phyloP scores from a whole-genome alignment of 1,139 yeast genomes.

The Debaryomyces sp. region DNA sequence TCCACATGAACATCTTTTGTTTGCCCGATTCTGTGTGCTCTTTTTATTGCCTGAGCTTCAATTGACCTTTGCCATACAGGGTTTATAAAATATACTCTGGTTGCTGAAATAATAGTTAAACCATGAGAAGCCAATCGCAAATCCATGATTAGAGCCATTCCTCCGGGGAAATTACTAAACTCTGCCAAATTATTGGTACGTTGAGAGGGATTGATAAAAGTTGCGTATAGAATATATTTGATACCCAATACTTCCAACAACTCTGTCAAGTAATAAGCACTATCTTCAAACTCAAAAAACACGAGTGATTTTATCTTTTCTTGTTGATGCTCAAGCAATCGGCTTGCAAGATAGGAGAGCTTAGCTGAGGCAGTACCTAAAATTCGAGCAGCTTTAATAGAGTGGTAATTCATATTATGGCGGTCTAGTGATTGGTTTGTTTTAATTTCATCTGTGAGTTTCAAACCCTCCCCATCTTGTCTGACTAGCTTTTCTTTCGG shows the following conservation, averaged over 20 bases:
- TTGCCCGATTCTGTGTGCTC: slow-evolving; percentile 77
- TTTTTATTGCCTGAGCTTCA: slow-evolving; percentile 73
- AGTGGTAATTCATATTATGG: slow-evolving; percentile 20
- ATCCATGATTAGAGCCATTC: slow-evolving; percentile 65
- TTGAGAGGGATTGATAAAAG: slow-evolving; percentile 53
- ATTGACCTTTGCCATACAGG: slow-evolving; percentile 73
- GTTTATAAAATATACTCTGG: slow-evolving; percentile 65
- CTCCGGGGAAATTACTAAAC: slow-evolving; percentile 52
- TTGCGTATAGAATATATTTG: slow-evolving; percentile 63
- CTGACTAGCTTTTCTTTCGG: slow-evolving; percentile 15
- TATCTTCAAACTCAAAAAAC: slow-evolving; percentile 71
- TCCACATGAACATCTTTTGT: slow-evolving; percentile 54
- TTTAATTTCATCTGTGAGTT: slow-evolving; percentile 20
- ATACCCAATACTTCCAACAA: slow-evolving; percentile 62
- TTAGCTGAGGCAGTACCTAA: slow-evolving; percentile 65
- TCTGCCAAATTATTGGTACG: slow-evolving; percentile 56
- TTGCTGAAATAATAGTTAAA: slow-evolving; percentile 65
- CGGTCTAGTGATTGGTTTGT: slow-evolving; percentile 16
- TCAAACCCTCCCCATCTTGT: slow-evolving; percentile 23
- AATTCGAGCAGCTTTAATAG: slow-evolving; percentile 38
- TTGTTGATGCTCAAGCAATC: slow-evolving; percentile 53
- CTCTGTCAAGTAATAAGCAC: slow-evolving; percentile 69
- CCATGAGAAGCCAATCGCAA: slow-evolving; percentile 72
- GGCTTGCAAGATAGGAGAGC: slow-evolving; percentile 59
- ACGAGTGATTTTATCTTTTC: slow-evolving; percentile 56